phyloP scores from a whole-genome alignment of 257 asterid species.

The Ajuga chamaepitys region DNA sequence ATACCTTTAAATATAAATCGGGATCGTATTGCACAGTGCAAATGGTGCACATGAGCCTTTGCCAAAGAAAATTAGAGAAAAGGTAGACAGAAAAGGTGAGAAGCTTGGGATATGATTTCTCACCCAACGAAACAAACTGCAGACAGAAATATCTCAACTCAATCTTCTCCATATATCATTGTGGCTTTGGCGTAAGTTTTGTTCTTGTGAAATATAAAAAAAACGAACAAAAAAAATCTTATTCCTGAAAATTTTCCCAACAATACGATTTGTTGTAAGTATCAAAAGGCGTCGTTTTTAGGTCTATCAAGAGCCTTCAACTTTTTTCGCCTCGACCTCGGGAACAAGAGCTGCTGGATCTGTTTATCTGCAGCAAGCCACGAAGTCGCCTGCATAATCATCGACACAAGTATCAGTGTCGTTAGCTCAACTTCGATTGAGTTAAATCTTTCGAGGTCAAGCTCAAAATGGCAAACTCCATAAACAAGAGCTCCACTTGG shows the following conservation, averaged over 20 bases:
- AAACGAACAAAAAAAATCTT: not conserved
- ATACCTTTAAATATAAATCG: too few species aligned
- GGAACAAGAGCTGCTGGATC: conserved; percentile 67
- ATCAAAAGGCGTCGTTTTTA: conserved; percentile 32
- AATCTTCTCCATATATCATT: not conserved
- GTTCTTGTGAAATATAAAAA: not conserved
- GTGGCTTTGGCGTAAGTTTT: not conserved
- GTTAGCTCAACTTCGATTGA: not conserved
- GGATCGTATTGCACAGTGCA: too few species aligned
- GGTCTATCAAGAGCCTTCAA: conserved; percentile 31
- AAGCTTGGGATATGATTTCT: too few species aligned
- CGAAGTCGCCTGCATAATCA: conserved; percentile 47
- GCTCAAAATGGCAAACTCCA: too few species aligned
- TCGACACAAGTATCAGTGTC: not conserved
- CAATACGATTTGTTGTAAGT: not conserved
- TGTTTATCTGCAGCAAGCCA: conserved; percentile 70
- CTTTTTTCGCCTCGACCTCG: conserved; percentile 53
- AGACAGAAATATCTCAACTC: not conserved
- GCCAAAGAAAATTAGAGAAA: not conserved
- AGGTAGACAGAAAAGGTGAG: not conserved
- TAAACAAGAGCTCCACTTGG: not conserved
- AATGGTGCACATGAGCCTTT: too few species aligned
- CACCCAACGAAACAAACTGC: not conserved
- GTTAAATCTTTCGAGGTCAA: too few species aligned
- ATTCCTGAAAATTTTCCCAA: not conserved